A percentile compares a stretch with the other conserved stretches of the same genome.
Evolutionary conservation across 345 rosid species (phyloP).

Genomic region (Viola odorata): DNA sequence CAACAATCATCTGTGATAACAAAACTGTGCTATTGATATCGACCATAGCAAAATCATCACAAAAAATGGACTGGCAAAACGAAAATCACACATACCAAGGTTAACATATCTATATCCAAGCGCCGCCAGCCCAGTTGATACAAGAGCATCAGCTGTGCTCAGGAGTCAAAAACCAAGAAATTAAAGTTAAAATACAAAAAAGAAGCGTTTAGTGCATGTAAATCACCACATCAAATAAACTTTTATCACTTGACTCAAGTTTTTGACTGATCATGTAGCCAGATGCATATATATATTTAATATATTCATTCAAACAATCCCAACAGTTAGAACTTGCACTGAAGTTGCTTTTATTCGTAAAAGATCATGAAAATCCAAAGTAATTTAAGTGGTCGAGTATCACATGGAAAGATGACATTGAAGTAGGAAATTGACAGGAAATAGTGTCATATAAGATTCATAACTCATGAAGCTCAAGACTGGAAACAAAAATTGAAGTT

Average conservation of each 20-base stretch:
- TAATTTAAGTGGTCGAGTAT: too few species aligned
- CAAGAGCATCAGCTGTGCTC: conserved; percentile 21
- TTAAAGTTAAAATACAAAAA: background rate
- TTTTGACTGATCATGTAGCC: background rate
- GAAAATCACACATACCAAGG: conserved; percentile 5
- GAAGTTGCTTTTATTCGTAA: background rate
- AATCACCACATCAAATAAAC: too few species aligned
- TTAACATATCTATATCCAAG: conserved; percentile 25
- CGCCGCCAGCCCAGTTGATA: conserved; percentile 24
- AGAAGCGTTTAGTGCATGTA: background rate
- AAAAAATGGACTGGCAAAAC: too few species aligned
- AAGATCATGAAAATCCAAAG: too few species aligned
- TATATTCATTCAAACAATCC: background rate
- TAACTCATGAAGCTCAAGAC: too few species aligned
- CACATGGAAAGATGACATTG: too few species aligned
- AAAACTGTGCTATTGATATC: background rate
- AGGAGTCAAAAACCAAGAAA: background rate
- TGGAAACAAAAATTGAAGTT: too few species aligned
- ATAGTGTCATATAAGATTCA: too few species aligned
- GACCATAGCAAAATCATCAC: background rate
- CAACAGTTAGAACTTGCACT: background rate
- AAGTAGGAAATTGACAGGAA: too few species aligned
- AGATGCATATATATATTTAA: too few species aligned
- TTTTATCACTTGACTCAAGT: background rate
- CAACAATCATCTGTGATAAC: conserved; percentile 24